phyloP scores from a whole-genome alignment of 768 basidiomycete genomes.

The Mycena latifolia region DNA sequence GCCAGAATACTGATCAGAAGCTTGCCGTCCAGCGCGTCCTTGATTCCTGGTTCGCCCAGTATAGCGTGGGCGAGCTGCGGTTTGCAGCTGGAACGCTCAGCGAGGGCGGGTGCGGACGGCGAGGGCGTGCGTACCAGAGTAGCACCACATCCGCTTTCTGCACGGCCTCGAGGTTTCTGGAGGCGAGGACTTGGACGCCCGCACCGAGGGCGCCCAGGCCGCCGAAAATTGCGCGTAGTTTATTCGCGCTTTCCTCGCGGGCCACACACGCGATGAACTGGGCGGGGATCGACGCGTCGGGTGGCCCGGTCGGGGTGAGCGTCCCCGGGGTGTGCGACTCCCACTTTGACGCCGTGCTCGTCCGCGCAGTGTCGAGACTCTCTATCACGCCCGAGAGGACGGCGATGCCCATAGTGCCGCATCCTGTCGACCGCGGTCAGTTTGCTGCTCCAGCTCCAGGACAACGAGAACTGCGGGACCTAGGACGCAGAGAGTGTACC shows the following conservation, averaged over 20 bases:
- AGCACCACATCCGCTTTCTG: constrained; percentile 86
- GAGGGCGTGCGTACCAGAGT: constrained; percentile 76
- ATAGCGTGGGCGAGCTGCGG: constrained; percentile 88
- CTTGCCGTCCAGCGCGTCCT: constrained; percentile 88
- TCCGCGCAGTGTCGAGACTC: constrained; percentile 70
- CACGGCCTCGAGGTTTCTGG: constrained; percentile 79
- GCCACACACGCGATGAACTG: constrained; percentile 91
- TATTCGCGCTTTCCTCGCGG: constrained; percentile 78
- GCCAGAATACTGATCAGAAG: constrained; percentile 97
- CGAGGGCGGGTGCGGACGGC: neutral
- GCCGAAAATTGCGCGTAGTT: constrained; percentile 72
- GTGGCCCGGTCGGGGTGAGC: constrained; percentile 71
- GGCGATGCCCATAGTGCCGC: constrained; percentile 98
- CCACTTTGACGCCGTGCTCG: constrained; percentile 48
- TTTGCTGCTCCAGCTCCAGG: neutral
- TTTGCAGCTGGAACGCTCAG: constrained; percentile 77
- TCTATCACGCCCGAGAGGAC: constrained; percentile 93
- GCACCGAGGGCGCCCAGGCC: constrained; percentile 69
- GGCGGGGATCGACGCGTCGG: constrained; percentile 80
- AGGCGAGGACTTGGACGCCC: constrained; percentile 78
- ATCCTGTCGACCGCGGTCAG: constrained; percentile 67
- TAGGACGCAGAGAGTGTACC: constrained; percentile 92
- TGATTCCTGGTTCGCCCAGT: constrained; percentile 79
- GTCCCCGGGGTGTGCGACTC: constrained; percentile 76
- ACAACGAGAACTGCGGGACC: constrained; percentile 64